phyloP scores from a whole-genome alignment of 345 rosid species.

The Moricandia arvensis region DNA sequence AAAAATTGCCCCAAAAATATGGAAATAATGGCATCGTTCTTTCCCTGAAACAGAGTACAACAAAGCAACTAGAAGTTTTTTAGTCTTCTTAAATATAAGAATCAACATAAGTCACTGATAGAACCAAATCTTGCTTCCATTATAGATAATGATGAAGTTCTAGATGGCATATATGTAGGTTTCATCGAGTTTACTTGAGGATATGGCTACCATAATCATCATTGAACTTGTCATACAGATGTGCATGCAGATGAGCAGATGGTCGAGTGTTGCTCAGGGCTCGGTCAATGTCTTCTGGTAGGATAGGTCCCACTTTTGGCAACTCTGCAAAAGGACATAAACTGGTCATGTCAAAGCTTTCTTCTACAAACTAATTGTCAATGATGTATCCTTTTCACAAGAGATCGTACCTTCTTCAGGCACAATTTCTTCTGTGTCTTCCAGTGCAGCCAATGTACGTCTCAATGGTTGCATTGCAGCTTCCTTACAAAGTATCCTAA shows the following conservation, averaged over 20 bases:
- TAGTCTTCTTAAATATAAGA: not conserved
- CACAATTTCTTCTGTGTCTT: conserved; percentile 54
- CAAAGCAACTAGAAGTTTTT: not conserved
- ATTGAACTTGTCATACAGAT: conserved; percentile 84
- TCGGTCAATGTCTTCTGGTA: conserved; percentile 58
- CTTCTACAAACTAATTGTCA: not conserved
- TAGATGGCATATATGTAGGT: not conserved
- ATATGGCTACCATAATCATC: conserved; percentile 91
- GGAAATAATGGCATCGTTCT: too few relatives aligned
- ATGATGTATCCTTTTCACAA: not conserved
- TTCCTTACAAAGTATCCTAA: conserved; percentile 86
- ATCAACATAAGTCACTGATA: not conserved
- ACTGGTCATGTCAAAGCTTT: not conserved
- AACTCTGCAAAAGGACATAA: conserved; percentile 71
- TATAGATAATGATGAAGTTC: conserved; percentile 10
- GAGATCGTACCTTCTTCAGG: conserved; percentile 72
- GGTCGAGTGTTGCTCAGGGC: conserved; percentile 92
- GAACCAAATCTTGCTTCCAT: not conserved
- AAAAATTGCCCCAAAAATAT: not conserved
- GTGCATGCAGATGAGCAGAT: conserved; percentile 88
- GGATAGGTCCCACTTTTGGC: conserved; percentile 78
- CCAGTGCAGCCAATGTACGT: conserved; percentile 68
- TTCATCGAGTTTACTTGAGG: conserved; percentile 41
- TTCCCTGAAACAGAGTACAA: not conserved
- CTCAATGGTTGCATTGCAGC: conserved; percentile 94